Conservation (phyloP, 2,329 filamentous ascomycete genomes). For the Pseudocercospora musae region DNA sequence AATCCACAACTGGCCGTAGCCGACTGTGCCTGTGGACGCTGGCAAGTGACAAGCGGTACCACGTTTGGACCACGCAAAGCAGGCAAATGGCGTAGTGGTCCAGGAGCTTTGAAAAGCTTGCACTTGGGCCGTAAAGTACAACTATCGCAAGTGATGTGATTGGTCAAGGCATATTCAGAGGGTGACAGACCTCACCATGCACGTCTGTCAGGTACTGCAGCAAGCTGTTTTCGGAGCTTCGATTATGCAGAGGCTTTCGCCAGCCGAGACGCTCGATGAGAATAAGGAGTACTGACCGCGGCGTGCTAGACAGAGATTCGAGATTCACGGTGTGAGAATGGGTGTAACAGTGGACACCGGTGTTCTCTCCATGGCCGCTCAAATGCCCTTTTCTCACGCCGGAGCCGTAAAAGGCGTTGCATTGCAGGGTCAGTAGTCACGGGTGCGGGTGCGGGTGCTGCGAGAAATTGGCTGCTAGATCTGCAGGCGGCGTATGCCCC, state of each 20-base stretch:
- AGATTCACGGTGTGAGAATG: neutral
- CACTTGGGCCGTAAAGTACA: slow-evolving; percentile 7
- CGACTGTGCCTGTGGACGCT: neutral
- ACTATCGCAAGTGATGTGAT: slow-evolving; percentile 3
- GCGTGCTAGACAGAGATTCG: neutral
- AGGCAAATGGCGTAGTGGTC: slow-evolving; percentile 9
- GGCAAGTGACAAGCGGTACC: neutral
- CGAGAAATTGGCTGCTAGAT: slow-evolving; percentile 3
- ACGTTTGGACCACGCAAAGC: slow-evolving; percentile 2
- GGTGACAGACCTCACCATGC: slow-evolving; percentile 3
- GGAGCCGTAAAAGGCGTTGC: neutral
- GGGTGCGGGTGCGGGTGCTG: neutral
- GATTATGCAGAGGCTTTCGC: slow-evolving; percentile 9
- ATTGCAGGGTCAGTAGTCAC: neutral
- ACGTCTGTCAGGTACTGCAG: slow-evolving; percentile 4
- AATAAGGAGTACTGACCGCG: neutral
- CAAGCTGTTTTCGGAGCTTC: slow-evolving; percentile 2
- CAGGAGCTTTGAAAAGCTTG: slow-evolving; percentile 14
- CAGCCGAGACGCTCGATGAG: neutral
- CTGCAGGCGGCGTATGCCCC: slow-evolving; percentile 6
- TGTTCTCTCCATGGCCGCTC: neutral
- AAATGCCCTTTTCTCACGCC: neutral
- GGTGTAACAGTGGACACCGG: neutral
- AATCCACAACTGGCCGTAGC: slow-evolving; percentile 1
- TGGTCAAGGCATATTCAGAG: neutral